phyloP scores from a whole-genome alignment of 768 basidiomycete species.

The Lactarius hengduanensis region DNA sequence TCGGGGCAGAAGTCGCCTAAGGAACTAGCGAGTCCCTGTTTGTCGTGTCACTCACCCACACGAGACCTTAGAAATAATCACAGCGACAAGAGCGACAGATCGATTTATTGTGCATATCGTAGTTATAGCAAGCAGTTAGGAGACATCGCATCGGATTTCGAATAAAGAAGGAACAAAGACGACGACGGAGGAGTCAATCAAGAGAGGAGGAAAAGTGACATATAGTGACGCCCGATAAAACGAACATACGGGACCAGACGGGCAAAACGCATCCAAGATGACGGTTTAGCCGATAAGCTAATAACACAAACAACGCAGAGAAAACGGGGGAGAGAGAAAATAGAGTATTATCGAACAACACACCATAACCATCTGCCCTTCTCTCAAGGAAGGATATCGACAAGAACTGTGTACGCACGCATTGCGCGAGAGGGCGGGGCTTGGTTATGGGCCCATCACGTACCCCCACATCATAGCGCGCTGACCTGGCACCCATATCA shows the following conservation, averaged over 20 bases:
- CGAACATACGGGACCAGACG: background rate
- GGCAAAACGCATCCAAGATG: background rate
- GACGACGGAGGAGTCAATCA: background rate
- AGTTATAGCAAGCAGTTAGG: constrained; percentile 17
- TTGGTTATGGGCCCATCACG: constrained; percentile 17
- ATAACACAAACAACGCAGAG: background rate
- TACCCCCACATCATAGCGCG: constrained; percentile 20
- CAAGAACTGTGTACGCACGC: background rate
- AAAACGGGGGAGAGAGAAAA: background rate
- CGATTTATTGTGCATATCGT: constrained; percentile 19
- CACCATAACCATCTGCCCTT: background rate
- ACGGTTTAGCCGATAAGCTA: background rate
- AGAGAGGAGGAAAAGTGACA: background rate
- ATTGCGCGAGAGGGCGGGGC: background rate
- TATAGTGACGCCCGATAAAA: background rate
- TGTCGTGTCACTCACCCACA: background rate
- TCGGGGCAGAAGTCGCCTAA: constrained; percentile 37
- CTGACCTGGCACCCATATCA: constrained; percentile 24
- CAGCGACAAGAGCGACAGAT: background rate
- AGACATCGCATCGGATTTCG: constrained; percentile 11
- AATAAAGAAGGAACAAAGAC: background rate
- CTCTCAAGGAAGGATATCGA: background rate
- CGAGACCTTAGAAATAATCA: too few relatives aligned
- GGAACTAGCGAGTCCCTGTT: background rate
- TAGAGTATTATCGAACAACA: background rate